Percentiles rank a stretch among this genome's conserved stretches.
Evolutionary conservation across 164 flowering plant genomes (phyloP).

Genomic region (Piper longum): DNA sequence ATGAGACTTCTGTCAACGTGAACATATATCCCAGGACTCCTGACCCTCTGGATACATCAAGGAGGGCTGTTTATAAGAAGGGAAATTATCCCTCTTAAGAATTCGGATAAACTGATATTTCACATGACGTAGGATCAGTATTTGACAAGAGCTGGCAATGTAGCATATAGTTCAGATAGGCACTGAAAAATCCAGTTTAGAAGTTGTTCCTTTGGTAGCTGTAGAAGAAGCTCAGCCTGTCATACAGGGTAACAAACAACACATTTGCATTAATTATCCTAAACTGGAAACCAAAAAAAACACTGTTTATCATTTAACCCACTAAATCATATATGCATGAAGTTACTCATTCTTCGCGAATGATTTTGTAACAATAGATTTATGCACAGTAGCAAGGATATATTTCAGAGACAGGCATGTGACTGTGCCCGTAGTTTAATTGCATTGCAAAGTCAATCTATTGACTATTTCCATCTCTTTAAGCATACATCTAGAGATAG

Average conservation of each 20-base stretch:
- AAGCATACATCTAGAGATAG: no score
- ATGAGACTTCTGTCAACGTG: not conserved
- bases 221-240: slow-evolving; percentile 90
- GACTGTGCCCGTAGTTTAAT: no score
- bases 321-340: no score
- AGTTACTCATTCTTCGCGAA: no score
- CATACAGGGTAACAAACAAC: slow-evolving; percentile 4
- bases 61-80: not conserved
- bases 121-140: slow-evolving; percentile 25
- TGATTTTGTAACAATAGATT: no score
- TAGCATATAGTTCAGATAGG: slow-evolving; percentile 68
- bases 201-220: slow-evolving; percentile 82
- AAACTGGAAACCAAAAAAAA: no score
- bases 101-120: not conserved
- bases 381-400: no score
- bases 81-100: not conserved
- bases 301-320: no score
- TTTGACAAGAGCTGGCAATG: slow-evolving; percentile 74
- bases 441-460: no score
- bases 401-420: no score
- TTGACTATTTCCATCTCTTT: no score
- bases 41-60: not conserved
- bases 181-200: slow-evolving; percentile 88
- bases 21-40: not conserved
- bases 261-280: not conserved